These are phyloP conservation scores for Umbilicaria muhlenbergii DNA, from an alignment of 495 filamentous ascomycete species.

Conservation along the genomic window DNA sequence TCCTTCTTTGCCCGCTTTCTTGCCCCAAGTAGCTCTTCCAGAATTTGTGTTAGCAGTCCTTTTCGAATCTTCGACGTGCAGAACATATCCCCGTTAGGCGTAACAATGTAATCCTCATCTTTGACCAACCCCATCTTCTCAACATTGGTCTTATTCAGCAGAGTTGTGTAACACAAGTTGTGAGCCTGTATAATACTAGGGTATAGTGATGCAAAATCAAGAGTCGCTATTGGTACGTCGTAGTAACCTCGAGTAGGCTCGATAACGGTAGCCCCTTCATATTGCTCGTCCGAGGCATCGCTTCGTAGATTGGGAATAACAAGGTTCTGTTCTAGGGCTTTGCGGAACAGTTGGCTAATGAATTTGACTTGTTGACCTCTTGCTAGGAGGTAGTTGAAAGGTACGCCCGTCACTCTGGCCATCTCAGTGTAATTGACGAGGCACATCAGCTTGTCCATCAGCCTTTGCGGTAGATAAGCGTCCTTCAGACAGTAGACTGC, in stretches of 20 bases:
- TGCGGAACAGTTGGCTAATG: constrained; percentile 91
- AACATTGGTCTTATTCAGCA: constrained; percentile 65
- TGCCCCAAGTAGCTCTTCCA: constrained; percentile 78
- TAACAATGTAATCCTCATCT: constrained; percentile 91
- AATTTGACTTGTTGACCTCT: constrained; percentile 96
- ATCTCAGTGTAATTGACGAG: constrained; percentile 98
- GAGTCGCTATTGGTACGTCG: constrained; percentile 82
- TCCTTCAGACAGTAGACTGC: constrained; percentile 98
- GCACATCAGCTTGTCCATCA: constrained; percentile 97
- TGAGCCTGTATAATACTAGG: constrained; percentile 98
- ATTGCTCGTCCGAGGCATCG: constrained; percentile 61
- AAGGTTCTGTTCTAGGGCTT: constrained; percentile 77
- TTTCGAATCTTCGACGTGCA: constrained; percentile 79
- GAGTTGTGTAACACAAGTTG: constrained; percentile 95
- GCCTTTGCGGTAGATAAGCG: constrained; percentile 81
- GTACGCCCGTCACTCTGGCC: constrained; percentile 97
- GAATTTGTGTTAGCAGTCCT: constrained; percentile 83
- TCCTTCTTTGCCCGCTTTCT: constrained; percentile 91
- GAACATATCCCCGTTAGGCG: constrained; percentile 88
- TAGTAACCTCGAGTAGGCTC: constrained; percentile 89
- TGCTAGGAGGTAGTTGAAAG: constrained; percentile 86
- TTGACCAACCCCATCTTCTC: constrained; percentile 59
- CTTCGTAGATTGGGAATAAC: constrained; percentile 75
- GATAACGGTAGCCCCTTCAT: constrained; percentile 96
- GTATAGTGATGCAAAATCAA: constrained; percentile 98